phyloP scores from a whole-genome alignment of 768 basidiomycete species.

The Crassisporium funariophilum region DNA sequence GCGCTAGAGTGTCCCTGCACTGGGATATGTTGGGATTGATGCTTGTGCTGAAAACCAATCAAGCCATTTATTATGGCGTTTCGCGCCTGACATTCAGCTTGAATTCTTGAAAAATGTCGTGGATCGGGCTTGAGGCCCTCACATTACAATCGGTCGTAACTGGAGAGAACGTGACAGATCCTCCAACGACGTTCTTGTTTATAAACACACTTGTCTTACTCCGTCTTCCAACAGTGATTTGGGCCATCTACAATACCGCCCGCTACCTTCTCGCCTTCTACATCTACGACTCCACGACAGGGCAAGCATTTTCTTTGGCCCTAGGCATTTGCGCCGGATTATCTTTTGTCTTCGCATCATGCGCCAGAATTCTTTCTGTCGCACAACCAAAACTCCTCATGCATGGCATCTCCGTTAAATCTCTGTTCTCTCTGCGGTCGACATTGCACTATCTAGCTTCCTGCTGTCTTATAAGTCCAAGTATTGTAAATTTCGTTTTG shows the following conservation, averaged over 20 bases:
- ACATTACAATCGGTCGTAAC: too few species aligned
- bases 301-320: constrained; percentile 47
- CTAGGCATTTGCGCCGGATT: constrained; percentile 52
- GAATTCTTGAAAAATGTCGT: too few species aligned
- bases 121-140: too few species aligned
- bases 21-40: too few species aligned
- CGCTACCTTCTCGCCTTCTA: constrained; percentile 68
- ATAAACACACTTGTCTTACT: neutral
- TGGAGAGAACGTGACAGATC: too few species aligned
- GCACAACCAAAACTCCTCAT: constrained; percentile 43
- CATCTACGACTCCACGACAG: constrained; percentile 41
- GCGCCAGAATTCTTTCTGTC: constrained; percentile 42
- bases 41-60: too few species aligned
- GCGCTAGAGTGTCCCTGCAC: too few species aligned
- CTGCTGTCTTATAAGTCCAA: constrained; percentile 51
- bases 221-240: constrained; percentile 42
- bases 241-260: constrained; percentile 62
- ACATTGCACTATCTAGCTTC: constrained; percentile 47
- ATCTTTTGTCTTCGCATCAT: constrained; percentile 43
- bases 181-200: too few species aligned
- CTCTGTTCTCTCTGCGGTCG: constrained; percentile 34
- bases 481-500: constrained; percentile 60
- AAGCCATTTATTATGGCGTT: too few species aligned
- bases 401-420: constrained; percentile 36
- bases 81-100: too few species aligned